Percentiles rank a stretch among this genome's conserved stretches.
Evolutionary conservation across 2,329 filamentous ascomycete genomes (phyloP).

Genomic region (Bipolaris zeicola): DNA sequence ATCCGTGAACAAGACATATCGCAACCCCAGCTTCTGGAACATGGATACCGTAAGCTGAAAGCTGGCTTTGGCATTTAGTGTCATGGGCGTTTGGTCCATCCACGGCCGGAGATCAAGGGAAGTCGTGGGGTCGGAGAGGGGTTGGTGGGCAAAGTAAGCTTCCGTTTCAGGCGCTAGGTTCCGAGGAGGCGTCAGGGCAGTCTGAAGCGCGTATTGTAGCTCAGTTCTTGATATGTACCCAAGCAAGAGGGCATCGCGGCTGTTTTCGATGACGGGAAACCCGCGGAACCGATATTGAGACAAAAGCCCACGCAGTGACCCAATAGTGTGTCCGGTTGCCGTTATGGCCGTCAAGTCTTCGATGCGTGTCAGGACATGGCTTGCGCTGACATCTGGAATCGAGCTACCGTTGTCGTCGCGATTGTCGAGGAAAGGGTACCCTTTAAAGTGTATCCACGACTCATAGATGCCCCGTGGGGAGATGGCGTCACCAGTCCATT

Average conservation of each 20-base stretch:
- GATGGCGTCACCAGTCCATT: conserved; percentile 97
- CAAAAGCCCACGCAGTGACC: conserved; percentile 73
- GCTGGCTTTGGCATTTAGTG: conserved; percentile 74
- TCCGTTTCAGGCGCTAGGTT: conserved; percentile 73
- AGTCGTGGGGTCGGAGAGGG: conserved; percentile 71
- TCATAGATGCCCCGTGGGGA: conserved; percentile 95
- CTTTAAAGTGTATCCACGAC: conserved; percentile 94
- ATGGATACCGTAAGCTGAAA: conserved; percentile 88
- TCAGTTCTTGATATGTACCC: conserved; percentile 95
- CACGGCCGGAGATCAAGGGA: conserved; percentile 90
- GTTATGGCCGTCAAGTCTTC: conserved; percentile 90
- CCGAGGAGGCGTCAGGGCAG: conserved; percentile 62
- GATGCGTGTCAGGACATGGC: conserved; percentile 87
- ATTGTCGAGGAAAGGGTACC: conserved; percentile 94
- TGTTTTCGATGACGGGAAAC: conserved; percentile 85
- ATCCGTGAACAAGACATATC: conserved; percentile 88
- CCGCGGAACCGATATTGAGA: conserved; percentile 79
- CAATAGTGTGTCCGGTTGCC: conserved; percentile 85
- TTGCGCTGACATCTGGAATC: conserved; percentile 83
- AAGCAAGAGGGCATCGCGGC: conserved; percentile 76
- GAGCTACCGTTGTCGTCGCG: conserved; percentile 67
- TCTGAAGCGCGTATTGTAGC: conserved; percentile 77
- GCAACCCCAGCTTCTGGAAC: conserved; percentile 91
- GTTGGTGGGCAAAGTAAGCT: conserved; percentile 83
- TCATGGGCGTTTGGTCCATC: conserved; percentile 99